These are phyloP conservation scores for Lodderomyces beijingensis DNA, from an alignment of 1,139 yeast species.

Conservation along the genomic window DNA sequence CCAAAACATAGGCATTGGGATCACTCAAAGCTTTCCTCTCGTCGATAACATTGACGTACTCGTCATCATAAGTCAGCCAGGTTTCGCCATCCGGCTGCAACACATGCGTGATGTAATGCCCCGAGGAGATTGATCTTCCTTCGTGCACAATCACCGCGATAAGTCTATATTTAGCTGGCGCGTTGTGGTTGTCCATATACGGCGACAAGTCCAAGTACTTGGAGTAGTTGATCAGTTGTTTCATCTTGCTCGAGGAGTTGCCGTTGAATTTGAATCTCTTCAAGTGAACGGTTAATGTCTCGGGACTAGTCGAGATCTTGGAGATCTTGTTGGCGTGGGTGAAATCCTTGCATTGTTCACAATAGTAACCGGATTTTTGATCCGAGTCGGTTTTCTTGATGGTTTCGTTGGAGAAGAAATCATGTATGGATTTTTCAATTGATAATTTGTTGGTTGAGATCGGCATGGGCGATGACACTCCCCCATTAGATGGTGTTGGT, in stretches of 20 bases:
- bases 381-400: conserved; percentile 64
- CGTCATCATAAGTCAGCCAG: conserved; percentile 96
- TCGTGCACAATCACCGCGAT: conserved; percentile 90
- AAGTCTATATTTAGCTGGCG: conserved; percentile 63
- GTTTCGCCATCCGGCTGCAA: conserved; percentile 77
- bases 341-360: conserved; percentile 78
- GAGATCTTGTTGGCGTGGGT: conserved; percentile 77
- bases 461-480: background rate
- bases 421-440: conserved; percentile 67
- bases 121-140: conserved; percentile 87
- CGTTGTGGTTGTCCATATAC: conserved; percentile 40
- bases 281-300: conserved; percentile 78
- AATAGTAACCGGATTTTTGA: conserved; percentile 64
- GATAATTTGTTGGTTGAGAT: conserved; percentile 35
- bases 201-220: conserved; percentile 68
- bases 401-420: conserved; percentile 76
- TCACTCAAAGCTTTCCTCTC: conserved; percentile 75
- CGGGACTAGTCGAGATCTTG: conserved; percentile 79
- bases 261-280: conserved; percentile 90
- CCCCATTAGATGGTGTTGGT: background rate
- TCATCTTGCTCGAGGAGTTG: conserved; percentile 71
- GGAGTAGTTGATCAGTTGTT: conserved; percentile 80
- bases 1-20: conserved; percentile 83
- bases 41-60: conserved; percentile 67
- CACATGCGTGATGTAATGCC: conserved; percentile 90